A percentile compares a stretch with the other conserved stretches of the same genome.
phyloP scores from a whole-genome alignment of 2,329 filamentous ascomycete genomes.

The Epichloe sibirici region DNA sequence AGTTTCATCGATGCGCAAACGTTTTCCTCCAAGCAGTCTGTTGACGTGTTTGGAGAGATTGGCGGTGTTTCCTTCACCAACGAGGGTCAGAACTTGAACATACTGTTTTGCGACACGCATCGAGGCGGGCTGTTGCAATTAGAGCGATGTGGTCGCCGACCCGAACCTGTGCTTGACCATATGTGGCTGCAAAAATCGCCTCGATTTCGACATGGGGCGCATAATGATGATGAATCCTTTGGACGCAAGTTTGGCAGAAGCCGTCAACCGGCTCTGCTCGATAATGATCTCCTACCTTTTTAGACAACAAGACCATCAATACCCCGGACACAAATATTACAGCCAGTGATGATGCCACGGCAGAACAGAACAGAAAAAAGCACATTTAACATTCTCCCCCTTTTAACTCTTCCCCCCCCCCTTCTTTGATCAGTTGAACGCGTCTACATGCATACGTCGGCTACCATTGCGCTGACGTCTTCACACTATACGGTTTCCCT shows the following conservation, averaged over 20 bases:
- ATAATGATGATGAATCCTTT: constrained; percentile 3
- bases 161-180: constrained; percentile 14
- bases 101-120: constrained; percentile 52
- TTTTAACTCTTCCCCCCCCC: neutral
- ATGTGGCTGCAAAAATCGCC: constrained; percentile 8
- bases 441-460: neutral
- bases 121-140: constrained; percentile 57
- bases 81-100: constrained; percentile 53
- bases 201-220: neutral
- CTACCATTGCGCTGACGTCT: neutral
- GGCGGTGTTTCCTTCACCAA: constrained; percentile 56
- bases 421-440: neutral
- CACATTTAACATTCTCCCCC: neutral
- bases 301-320: neutral
- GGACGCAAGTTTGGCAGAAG: constrained; percentile 2
- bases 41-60: constrained; percentile 66
- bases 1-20: constrained; percentile 57
- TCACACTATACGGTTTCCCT: neutral
- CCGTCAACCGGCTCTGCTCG: constrained; percentile 5
- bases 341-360: neutral
- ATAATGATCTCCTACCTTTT: constrained; percentile 14
- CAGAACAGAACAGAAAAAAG: neutral
- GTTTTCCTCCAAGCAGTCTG: constrained; percentile 52
- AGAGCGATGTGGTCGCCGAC: constrained; percentile 29
- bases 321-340: neutral